Conservation (phyloP, 805 yeast species). For the Teunomyces tritomae region DNA sequence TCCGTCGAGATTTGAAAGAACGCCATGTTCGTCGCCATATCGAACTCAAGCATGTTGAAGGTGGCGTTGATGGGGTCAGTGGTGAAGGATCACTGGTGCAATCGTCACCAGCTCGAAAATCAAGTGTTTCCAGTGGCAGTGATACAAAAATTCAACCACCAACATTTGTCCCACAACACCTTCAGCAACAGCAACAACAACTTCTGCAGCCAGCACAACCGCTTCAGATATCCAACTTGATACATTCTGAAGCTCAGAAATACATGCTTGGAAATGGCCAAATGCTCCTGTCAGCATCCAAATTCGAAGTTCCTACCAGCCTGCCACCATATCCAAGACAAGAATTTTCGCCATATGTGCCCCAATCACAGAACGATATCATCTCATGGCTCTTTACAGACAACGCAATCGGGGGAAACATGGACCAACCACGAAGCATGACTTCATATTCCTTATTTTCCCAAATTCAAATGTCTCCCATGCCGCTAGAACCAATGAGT, state of each 20-base stretch:
- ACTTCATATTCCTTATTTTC: neutral
- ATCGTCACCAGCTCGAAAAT: neutral
- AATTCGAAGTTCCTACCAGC: neutral
- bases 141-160: neutral
- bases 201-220: neutral
- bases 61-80: neutral
- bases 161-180: neutral
- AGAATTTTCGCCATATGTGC: constrained; percentile 6
- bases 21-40: constrained; percentile 35
- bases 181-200: neutral
- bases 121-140: neutral
- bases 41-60: constrained; percentile 5
- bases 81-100: neutral
- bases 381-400: constrained; percentile 41
- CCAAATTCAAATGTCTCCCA: neutral
- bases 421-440: neutral
- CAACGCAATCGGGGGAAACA: neutral
- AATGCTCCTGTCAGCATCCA: neutral
- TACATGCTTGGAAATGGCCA: constrained; percentile 1
- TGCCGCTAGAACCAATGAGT: neutral
- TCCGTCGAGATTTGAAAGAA: constrained; percentile 54
- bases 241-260: constrained; percentile 10
- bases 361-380: constrained; percentile 37
- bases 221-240: constrained; percentile 11
- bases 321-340: neutral